Evolutionary conservation across 1,139 yeast species (phyloP).

Genomic region (Pichia norvegensis): DNA sequence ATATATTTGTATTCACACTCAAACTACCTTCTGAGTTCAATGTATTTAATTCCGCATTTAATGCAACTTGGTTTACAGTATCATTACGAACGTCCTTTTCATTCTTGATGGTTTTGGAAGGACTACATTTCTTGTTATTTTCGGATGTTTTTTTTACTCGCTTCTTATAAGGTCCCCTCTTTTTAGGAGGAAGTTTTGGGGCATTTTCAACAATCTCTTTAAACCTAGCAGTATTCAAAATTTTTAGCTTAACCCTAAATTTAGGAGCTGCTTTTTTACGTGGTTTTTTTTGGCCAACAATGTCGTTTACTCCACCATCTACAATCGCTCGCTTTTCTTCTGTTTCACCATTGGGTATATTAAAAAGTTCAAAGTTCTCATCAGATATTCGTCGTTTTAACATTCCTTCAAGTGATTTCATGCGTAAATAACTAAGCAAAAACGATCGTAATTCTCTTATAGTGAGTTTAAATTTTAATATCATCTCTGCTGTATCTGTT

Average conservation of each 20-base stretch:
- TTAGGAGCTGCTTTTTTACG: neutral
- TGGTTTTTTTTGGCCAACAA: neutral
- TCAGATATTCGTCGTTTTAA: conserved; percentile 16
- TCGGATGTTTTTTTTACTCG: neutral
- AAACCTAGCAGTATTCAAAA: neutral
- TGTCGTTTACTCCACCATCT: neutral
- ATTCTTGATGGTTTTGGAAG: too few species aligned
- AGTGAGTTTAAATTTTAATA: conserved; percentile 35
- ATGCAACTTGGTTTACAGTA: too few species aligned
- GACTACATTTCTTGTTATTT: neutral
- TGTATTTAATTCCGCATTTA: too few species aligned
- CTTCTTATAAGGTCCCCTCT: neutral
- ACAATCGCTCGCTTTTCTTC: neutral
- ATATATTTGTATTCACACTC: too few species aligned
- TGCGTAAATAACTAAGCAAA: conserved; percentile 32
- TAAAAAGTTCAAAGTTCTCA: neutral
- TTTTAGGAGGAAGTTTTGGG: neutral
- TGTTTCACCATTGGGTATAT: neutral
- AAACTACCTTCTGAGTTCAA: too few species aligned
- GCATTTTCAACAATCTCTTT: neutral
- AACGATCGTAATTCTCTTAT: conserved; percentile 36
- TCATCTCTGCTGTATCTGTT: conserved; percentile 34
- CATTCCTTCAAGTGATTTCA: conserved; percentile 20
- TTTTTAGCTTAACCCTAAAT: neutral
- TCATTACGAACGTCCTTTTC: too few species aligned